Base-by-base conservation (phyloP, 352 stramenopile species). In the Saprolegnia parasitica region DNA sequence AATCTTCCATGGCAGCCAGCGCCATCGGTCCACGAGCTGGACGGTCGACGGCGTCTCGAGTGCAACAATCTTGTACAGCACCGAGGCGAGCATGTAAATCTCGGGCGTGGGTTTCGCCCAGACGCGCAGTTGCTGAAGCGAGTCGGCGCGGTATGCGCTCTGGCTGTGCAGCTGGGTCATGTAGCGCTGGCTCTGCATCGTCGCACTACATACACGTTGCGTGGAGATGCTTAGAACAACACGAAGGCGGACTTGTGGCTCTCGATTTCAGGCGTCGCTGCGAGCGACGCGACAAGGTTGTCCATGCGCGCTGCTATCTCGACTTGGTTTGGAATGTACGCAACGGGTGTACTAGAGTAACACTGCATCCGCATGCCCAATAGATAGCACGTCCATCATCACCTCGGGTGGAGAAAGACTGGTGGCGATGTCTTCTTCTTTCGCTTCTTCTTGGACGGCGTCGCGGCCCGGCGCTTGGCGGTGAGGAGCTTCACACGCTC, bases 31-130 rank as follows among this genome's bases (percentile, higher is more conserved):
- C n/a, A 70, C 54, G 23, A 70, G 16, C 23, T 61, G 49, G 9
- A 56, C 50, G 4, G 32, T 35, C 50, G 63, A 39, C 39, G 26
- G 63, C 26, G 63, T 62, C 47, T 70, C 63, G 29, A 70, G 63
- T 18, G 63, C 63, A 5, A 70, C 54, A 23, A 70, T 35, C 32
- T 70, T 70, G 50, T 70, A 70, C 6, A 70, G 39, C 18, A 70
- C 18, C 18, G 63, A 70, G 5, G 63, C 63, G 46, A 70, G 63
- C 21, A 52, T n/a, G 54, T 70, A 70, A 21, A 70, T 62, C 13
- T 70, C 63, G 32, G 46, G 63, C 11, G 32, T 62, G 16, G 63
- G 63, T 29, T 47, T 70, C 6, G 46, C 35, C 63, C 63, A 70
- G 49, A 49, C 21, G 16, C 63, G 49, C 16, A 70, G 63, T 62